These are phyloP conservation scores for Auriscalpium microsporum DNA, from an alignment of 768 basidiomycete genomes.

Conservation along the genomic window DNA sequence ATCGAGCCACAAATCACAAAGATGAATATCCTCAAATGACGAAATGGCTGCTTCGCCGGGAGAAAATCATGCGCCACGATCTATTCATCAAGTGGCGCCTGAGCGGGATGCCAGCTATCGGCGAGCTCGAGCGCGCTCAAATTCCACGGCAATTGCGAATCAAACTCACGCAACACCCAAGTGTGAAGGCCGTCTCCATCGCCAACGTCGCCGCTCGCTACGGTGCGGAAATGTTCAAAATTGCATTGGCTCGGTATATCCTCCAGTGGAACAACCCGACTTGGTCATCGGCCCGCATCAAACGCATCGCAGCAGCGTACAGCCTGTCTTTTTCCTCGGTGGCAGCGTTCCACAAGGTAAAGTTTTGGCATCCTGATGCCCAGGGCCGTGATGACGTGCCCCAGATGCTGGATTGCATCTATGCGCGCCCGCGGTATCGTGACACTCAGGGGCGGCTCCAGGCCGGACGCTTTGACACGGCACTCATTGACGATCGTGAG, in stretches of 20 bases:
- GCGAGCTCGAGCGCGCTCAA: conserved; percentile 17
- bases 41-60: too few relatives aligned
- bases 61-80: too few relatives aligned
- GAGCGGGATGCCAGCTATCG: conserved; percentile 25
- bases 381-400: not conserved
- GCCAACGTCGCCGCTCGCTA: not conserved
- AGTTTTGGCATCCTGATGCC: too few relatives aligned
- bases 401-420: conserved; percentile 23
- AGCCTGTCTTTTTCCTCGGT: conserved; percentile 19
- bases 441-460: conserved; percentile 13
- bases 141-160: not conserved
- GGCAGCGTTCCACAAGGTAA: conserved; percentile 26
- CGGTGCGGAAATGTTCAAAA: not conserved
- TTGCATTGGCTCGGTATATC: conserved; percentile 20
- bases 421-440: conserved; percentile 19
- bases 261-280: conserved; percentile 15
- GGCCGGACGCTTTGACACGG: conserved; percentile 29
- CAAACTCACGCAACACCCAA: not conserved
- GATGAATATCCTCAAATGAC: too few relatives aligned
- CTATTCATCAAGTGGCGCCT: not conserved
- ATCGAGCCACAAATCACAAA: too few relatives aligned
- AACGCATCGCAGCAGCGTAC: conserved; percentile 6
- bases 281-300: conserved; percentile 12
- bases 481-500: conserved; percentile 18
- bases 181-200: not conserved